These are phyloP conservation scores for Coleophoma eucalyptorum DNA, from an alignment of 2,329 filamentous ascomycete genomes.

Conservation along the genomic window DNA sequence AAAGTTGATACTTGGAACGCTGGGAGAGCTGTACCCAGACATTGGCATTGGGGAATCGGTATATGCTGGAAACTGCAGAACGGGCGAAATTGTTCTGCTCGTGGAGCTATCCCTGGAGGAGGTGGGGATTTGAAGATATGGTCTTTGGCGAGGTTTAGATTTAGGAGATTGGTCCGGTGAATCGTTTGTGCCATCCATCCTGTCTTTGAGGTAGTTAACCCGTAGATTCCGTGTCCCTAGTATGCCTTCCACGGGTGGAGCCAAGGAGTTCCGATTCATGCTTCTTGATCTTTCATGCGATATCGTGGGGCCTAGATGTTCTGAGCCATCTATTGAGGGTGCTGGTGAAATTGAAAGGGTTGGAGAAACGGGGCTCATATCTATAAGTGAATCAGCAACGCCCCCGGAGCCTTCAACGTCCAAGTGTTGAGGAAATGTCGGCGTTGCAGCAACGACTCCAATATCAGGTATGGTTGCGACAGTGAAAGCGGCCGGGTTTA, in stretches of 20 bases:
- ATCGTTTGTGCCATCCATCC: constrained; percentile 11
- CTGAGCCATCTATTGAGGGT: constrained; percentile 16
- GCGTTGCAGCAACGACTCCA: constrained; percentile 32
- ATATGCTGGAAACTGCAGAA: constrained; percentile 25
- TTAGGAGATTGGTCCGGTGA: constrained; percentile 12
- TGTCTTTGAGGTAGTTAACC: constrained; percentile 28
- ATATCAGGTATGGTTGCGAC: constrained; percentile 24
- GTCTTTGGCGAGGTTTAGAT: constrained; percentile 11
- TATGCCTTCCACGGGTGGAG: constrained; percentile 35
- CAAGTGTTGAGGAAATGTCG: constrained; percentile 30
- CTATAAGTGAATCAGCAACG: constrained; percentile 18
- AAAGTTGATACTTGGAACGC: constrained; percentile 23
- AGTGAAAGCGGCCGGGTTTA: constrained; percentile 18
- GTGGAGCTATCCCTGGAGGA: constrained; percentile 23
- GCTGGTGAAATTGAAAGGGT: constrained; percentile 24
- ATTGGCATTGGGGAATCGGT: constrained; percentile 26
- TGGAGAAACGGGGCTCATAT: constrained; percentile 27
- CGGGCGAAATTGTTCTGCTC: constrained; percentile 21
- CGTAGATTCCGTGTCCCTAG: constrained; percentile 25
- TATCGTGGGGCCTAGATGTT: constrained; percentile 27
- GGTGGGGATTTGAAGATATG: constrained; percentile 22
- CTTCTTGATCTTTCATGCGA: constrained; percentile 16
- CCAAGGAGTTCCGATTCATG: constrained; percentile 35
- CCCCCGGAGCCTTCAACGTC: constrained; percentile 11
- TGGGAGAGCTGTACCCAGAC: constrained; percentile 18